Percentiles rank a stretch among this genome's conserved stretches.
Conservation (phyloP, 805 yeast species). For the Lipomyces oligophaga region DNA sequence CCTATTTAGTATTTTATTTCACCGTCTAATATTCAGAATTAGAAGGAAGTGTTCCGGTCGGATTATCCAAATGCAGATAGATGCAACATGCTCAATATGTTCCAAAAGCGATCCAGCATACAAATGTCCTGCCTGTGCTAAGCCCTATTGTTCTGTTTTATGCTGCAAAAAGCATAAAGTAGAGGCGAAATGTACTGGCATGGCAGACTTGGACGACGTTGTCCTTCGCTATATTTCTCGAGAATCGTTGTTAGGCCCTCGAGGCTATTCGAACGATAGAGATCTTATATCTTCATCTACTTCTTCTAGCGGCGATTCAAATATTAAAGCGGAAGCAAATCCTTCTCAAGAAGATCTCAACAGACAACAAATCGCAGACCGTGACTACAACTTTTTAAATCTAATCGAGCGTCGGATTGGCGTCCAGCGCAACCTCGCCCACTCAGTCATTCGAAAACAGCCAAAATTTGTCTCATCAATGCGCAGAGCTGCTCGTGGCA, state of each 20-base stretch:
- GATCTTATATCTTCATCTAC: not conserved
- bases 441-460: conserved; percentile 7
- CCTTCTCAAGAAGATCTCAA: conserved; percentile 6
- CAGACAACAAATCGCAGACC: conserved; percentile 16
- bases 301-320: not conserved
- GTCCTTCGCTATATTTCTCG: conserved; percentile 23
- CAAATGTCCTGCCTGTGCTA: conserved; percentile 24
- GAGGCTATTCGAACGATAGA: conserved; percentile 8
- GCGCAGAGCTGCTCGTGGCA: conserved; percentile 5
- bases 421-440: conserved; percentile 20
- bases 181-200: conserved; percentile 19
- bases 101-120: conserved; percentile 14
- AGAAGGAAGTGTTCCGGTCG: too few species aligned
- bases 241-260: conserved; percentile 14
- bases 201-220: conserved; percentile 20
- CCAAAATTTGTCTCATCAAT: not conserved
- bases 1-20: too few species aligned
- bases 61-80: too few species aligned
- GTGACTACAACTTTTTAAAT: conserved; percentile 27
- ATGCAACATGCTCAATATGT: conserved; percentile 16
- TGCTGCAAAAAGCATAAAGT: conserved; percentile 22
- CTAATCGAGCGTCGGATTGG: conserved; percentile 23
- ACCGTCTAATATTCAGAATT: too few species aligned
- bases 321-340: not conserved
- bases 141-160: conserved; percentile 20